A percentile compares a stretch with the other conserved stretches of the same genome.
phyloP scores from a whole-genome alignment of 1,139 yeast genomes.

The Kodamaea sp. region DNA sequence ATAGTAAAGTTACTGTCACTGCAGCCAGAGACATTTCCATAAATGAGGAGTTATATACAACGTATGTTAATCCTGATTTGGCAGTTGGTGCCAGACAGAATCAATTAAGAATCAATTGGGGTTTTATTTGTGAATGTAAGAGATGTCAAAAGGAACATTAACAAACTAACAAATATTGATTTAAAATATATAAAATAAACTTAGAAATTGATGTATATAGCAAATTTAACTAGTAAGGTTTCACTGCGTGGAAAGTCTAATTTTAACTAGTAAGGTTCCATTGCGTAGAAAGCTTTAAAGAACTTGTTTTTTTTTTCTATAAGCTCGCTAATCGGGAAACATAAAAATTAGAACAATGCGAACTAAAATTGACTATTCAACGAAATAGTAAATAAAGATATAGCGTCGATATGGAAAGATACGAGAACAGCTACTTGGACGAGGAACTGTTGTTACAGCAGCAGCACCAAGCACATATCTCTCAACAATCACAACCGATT shows the following conservation, averaged over 20 bases:
- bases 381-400: no score
- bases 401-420: conserved; percentile 10
- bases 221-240: neutral
- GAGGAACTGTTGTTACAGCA: conserved; percentile 13
- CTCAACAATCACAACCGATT: neutral
- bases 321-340: no score
- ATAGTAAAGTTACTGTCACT: conserved; percentile 46
- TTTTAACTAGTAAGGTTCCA: neutral
- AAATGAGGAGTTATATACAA: conserved; percentile 67
- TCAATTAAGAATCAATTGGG: conserved; percentile 75
- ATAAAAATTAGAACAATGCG: no score
- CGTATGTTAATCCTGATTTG: conserved; percentile 68
- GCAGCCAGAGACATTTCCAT: conserved; percentile 57
- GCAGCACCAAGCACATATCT: conserved; percentile 6
- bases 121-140: conserved; percentile 67
- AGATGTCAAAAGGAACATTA: conserved; percentile 56
- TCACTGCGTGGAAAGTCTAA: no score
- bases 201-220: neutral
- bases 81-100: conserved; percentile 63
- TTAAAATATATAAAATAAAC: no score
- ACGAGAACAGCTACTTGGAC: conserved; percentile 15
- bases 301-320: no score
- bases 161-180: neutral
- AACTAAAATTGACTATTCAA: no score
- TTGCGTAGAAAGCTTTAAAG: no score